phyloP scores from a whole-genome alignment of 2,329 filamentous ascomycete species.

The Beauveria asiatica region DNA sequence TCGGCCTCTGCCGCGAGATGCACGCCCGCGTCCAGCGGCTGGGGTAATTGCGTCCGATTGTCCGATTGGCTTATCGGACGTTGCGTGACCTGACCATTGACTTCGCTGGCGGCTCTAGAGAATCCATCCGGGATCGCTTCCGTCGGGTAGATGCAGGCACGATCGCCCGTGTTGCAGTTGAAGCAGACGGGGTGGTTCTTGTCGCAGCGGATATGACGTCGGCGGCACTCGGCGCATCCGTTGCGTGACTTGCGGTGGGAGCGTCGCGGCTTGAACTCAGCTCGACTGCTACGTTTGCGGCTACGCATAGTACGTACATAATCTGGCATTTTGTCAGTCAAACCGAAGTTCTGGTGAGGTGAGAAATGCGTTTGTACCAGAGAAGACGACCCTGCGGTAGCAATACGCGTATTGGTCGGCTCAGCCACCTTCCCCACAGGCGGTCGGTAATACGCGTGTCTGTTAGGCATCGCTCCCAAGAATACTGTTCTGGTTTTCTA shows the following conservation, averaged over 20 bases:
- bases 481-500: too few species aligned
- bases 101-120: not conserved
- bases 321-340: not conserved
- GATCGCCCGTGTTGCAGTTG: conserved; percentile 20
- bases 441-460: too few species aligned
- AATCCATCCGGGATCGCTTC: not conserved
- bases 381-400: too few species aligned
- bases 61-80: not conserved
- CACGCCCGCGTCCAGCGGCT: not conserved
- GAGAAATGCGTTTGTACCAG: too few species aligned
- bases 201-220: conserved; percentile 24
- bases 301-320: not conserved
- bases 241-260: conserved; percentile 19
- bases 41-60: not conserved
- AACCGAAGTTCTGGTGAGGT: not conserved
- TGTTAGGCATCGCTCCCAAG: too few species aligned
- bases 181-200: conserved; percentile 22
- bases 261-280: conserved; percentile 10
- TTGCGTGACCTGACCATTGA: too few species aligned
- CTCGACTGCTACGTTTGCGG: not conserved
- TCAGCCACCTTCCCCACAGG: too few species aligned
- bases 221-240: conserved; percentile 20
- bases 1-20: not conserved
- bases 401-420: too few species aligned
- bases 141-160: conserved; percentile 19